Evolutionary conservation across 176 grass and related monocot genomes (phyloP).

Genomic region (Musa itinerans): DNA sequence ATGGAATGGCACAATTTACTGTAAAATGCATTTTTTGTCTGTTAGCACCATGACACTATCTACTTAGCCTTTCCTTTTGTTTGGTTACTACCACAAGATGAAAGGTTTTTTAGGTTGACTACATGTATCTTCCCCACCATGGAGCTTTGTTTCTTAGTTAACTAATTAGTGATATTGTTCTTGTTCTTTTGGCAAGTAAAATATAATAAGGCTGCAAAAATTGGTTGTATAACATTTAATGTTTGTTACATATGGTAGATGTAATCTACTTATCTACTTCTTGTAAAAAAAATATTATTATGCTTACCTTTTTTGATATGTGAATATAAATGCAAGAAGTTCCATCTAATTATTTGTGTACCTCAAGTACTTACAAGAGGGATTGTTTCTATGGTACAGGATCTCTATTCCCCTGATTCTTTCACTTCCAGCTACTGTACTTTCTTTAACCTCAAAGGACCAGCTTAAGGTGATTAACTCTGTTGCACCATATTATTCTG

Average conservation of each 20-base stretch:
- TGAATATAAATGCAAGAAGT: background rate
- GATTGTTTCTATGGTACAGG: conserved; percentile 30
- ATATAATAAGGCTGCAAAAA: background rate
- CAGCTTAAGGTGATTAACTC: conserved; percentile 71
- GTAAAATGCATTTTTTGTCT: no score
- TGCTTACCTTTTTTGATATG: background rate
- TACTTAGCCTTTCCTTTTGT: no score
- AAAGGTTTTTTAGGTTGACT: no score
- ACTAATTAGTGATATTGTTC: background rate
- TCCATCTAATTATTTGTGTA: background rate
- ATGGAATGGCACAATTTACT: no score
- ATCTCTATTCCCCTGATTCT: conserved; percentile 77
- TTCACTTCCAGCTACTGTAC: conserved; percentile 77
- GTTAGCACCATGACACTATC: no score
- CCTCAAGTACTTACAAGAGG: background rate
- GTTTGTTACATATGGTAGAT: no score
- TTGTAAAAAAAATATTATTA: background rate
- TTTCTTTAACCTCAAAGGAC: conserved; percentile 86
- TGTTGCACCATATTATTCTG: background rate
- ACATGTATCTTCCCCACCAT: background rate
- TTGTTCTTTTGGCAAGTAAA: background rate
- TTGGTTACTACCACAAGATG: no score
- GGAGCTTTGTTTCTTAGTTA: background rate
- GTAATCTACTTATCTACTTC: no score
- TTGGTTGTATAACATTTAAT: no score